These are phyloP conservation scores for Beauveria caledonica DNA, from an alignment of 2,329 filamentous ascomycete species.

Conservation along the genomic window DNA sequence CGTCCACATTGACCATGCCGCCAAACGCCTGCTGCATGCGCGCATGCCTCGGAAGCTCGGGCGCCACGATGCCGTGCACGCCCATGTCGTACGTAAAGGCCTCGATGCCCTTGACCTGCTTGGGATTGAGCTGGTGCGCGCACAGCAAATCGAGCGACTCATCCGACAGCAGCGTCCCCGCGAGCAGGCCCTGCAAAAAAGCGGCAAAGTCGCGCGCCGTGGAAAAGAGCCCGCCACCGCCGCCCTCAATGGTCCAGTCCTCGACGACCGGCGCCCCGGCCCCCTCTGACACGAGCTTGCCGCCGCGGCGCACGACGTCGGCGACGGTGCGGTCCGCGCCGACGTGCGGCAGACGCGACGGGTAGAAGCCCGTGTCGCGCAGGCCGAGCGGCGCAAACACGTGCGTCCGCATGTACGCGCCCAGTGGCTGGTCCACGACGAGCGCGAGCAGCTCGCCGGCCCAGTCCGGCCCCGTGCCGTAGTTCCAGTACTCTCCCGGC, in stretches of 20 bases:
- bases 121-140: slow-evolving; percentile 30
- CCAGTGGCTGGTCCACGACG: slow-evolving; percentile 28
- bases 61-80: slow-evolving; percentile 22
- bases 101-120: slow-evolving; percentile 18
- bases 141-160: slow-evolving; percentile 29
- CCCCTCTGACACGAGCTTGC: slow-evolving; percentile 12
- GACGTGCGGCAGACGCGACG: slow-evolving; percentile 20
- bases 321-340: slow-evolving; percentile 15
- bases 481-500: slow-evolving; percentile 41
- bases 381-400: slow-evolving; percentile 30
- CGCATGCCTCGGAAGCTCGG: slow-evolving; percentile 28
- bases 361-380: slow-evolving; percentile 29
- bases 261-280: slow-evolving; percentile 13
- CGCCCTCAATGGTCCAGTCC: slow-evolving; percentile 30
- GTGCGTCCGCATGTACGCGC: slow-evolving; percentile 28
- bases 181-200: slow-evolving; percentile 27
- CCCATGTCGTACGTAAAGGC: slow-evolving; percentile 5
- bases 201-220: slow-evolving; percentile 32
- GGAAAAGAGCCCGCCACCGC: slow-evolving; percentile 35
- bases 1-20: slow-evolving; percentile 31
- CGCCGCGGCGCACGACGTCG: slow-evolving; percentile 16
- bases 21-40: slow-evolving; percentile 30
- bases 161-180: slow-evolving; percentile 22
- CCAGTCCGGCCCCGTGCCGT: slow-evolving; percentile 40
- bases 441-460: slow-evolving; percentile 36